Evolutionary conservation across 164 flowering plant species (phyloP).

Genomic region (Liquidambar formosana): DNA sequence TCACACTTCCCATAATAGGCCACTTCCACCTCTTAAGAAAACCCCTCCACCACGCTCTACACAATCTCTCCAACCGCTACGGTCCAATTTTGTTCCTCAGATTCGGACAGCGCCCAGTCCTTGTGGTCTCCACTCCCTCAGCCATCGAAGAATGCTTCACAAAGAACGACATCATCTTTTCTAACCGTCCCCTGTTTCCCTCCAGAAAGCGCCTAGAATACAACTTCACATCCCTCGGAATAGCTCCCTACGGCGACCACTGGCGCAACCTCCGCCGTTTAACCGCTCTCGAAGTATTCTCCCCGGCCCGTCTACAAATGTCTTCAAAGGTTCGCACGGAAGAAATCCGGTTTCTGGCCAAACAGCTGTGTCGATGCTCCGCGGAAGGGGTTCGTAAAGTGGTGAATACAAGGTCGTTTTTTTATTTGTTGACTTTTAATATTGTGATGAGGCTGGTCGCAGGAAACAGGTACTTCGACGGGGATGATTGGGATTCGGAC

Average conservation of each 20-base stretch:
- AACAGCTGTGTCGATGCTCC: background rate
- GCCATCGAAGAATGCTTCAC: conserved; percentile 27
- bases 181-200: conserved; percentile 20
- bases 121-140: conserved; percentile 14
- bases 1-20: conserved; percentile 17
- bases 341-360: conserved; percentile 20
- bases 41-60: conserved; percentile 4
- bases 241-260: conserved; percentile 17
- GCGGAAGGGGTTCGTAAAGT: conserved; percentile 5
- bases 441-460: conserved; percentile 19
- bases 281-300: conserved; percentile 13
- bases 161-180: conserved; percentile 21
- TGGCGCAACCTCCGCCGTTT: conserved; percentile 24
- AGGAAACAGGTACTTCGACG: conserved; percentile 8
- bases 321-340: conserved; percentile 15
- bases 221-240: conserved; percentile 4
- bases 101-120: conserved; percentile 5
- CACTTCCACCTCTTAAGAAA: conserved; percentile 14
- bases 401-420: conserved; percentile 20
- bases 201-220: conserved; percentile 9
- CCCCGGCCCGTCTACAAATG: conserved; percentile 13
- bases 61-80: background rate
- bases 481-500: conserved; percentile 2
- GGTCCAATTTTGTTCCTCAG: conserved; percentile 13
- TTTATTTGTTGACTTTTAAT: conserved; percentile 19